Conservation (phyloP, 768 basidiomycete species). For the Boletellus sp. region DNA sequence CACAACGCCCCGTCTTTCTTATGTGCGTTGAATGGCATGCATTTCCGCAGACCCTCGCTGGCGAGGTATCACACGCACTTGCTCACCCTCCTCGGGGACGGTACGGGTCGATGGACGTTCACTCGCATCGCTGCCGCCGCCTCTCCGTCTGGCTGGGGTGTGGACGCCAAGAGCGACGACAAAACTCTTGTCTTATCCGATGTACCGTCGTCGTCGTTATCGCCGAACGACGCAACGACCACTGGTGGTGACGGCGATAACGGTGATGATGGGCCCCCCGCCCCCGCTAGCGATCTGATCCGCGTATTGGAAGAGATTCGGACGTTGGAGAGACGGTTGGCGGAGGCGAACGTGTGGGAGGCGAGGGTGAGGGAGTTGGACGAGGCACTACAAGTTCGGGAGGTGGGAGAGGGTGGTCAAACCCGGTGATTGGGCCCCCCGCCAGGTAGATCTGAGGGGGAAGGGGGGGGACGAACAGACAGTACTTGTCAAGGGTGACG, state of each 20-base stretch:
- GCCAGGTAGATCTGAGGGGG: too few relatives aligned
- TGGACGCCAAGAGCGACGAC: not conserved
- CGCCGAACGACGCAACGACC: too few relatives aligned
- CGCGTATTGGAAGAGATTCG: conserved; percentile 28
- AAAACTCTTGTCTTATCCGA: not conserved
- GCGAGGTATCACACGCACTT: conserved; percentile 88
- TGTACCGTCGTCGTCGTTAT: too few relatives aligned
- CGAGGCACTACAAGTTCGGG: conserved; percentile 22
- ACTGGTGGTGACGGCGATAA: not conserved
- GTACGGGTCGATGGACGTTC: conserved; percentile 67
- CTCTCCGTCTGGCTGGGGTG: not conserved
- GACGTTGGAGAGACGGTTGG: conserved; percentile 20
- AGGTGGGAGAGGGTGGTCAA: too few relatives aligned
- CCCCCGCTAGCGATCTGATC: conserved; percentile 19
- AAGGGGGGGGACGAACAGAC: too few relatives aligned
- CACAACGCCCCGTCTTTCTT: too few relatives aligned
- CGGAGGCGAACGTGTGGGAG: conserved; percentile 26
- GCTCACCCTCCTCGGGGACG: conserved; percentile 73
- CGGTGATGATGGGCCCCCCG: not conserved
- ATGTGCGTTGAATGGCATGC: not conserved
- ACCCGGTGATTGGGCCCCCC: too few relatives aligned
- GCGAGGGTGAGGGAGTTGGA: conserved; percentile 24
- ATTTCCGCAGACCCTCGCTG: conserved; percentile 62
- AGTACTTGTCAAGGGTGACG: too few relatives aligned
- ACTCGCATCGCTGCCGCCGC: conserved; percentile 46